phyloP scores from a whole-genome alignment of 176 grass and related monocot species.

The Rhipidocladum racemiflorum region DNA sequence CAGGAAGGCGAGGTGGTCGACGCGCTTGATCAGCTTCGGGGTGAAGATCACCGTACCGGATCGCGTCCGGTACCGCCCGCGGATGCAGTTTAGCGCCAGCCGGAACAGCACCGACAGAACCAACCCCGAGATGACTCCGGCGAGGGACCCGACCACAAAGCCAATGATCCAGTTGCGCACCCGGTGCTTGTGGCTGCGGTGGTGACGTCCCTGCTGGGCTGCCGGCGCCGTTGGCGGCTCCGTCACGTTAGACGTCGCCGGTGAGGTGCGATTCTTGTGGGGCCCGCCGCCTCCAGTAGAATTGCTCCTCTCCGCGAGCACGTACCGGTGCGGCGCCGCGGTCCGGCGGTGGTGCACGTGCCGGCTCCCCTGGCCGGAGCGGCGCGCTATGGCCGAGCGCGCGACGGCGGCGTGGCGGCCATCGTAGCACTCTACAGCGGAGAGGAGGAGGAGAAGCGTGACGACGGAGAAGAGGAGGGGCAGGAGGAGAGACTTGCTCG shows the following conservation, averaged over 20 bases:
- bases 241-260: neutral
- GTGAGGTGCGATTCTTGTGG: constrained; percentile 5
- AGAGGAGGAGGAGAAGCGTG: neutral
- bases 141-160: constrained; percentile 48
- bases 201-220: neutral
- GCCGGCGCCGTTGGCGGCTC: neutral
- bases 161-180: constrained; percentile 64
- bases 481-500: neutral
- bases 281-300: neutral
- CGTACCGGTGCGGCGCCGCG: constrained; percentile 24
- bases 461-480: neutral
- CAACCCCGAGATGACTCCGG: constrained; percentile 47
- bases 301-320: constrained; percentile 37
- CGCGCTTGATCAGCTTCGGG: constrained; percentile 53
- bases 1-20: constrained; percentile 66
- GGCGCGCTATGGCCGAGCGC: constrained; percentile 7
- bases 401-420: neutral
- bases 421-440: constrained; percentile 18
- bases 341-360: constrained; percentile 30
- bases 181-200: constrained; percentile 25
- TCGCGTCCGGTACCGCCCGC: constrained; percentile 38
- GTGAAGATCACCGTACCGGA: constrained; percentile 65
- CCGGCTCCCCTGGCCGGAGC: neutral
- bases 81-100: constrained; percentile 51
- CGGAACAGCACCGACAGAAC: constrained; percentile 50